These are phyloP conservation scores for Trifolium repens DNA, from an alignment of 306 rosid genomes.

Conservation along the genomic window DNA sequence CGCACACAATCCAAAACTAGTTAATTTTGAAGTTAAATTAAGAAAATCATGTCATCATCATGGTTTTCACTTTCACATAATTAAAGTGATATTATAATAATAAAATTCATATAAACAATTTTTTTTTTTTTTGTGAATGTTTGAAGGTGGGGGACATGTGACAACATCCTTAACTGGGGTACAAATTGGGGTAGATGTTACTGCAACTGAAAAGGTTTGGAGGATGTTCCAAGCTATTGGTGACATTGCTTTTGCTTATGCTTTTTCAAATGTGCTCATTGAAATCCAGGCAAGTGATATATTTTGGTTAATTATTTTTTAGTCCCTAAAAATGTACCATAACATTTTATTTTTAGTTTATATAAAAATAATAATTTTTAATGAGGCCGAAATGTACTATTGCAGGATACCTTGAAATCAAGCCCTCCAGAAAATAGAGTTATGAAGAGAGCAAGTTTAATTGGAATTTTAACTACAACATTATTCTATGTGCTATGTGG, in stretches of 20 bases:
- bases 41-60: not conserved
- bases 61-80: not conserved
- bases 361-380: not conserved
- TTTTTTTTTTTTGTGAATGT: not conserved
- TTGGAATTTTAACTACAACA: slow-evolving; percentile 81
- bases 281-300: slow-evolving; percentile 77
- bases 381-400: not conserved
- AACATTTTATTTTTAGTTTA: not conserved
- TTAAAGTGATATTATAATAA: not conserved
- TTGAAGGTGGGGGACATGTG: slow-evolving; percentile 51
- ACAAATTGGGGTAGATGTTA: slow-evolving; percentile 79
- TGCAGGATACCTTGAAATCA: slow-evolving; percentile 88
- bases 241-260: slow-evolving; percentile 96
- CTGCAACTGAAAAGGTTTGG: slow-evolving; percentile 79
- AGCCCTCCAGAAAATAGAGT: slow-evolving; percentile 84
- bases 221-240: slow-evolving; percentile 88
- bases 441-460: slow-evolving; percentile 84
- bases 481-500: slow-evolving; percentile 87
- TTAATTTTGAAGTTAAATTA: not conserved
- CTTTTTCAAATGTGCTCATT: slow-evolving; percentile 85
- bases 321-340: no score
- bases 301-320: no score
- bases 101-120: not conserved
- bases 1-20: no score
- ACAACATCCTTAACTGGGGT: slow-evolving; percentile 76